Base-by-base conservation (phyloP, 805 yeast species). In the Candida dendrica region DNA sequence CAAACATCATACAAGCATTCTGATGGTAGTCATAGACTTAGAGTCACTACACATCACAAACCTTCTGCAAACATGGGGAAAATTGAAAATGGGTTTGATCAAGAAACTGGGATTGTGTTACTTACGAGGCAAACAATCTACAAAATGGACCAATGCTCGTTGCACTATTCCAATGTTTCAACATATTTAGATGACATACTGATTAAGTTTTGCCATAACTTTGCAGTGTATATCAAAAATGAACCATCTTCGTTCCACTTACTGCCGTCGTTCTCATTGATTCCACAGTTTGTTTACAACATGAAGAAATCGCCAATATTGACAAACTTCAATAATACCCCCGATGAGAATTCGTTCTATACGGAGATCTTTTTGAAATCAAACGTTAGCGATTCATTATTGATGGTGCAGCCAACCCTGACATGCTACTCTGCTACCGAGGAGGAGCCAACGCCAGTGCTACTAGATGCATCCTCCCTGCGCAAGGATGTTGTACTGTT, bases 261-360 rank as follows among this genome's bases (percentile, higher is more conserved):
- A 47, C 78, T 87, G 2, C 84, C 80, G 43, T 83, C 81, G 57
- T 88, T 88, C 62, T 77, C 86, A 37, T 69, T 88, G 59, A 80
- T 87, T 55, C 98, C 98, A 18, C 96, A 90, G 64, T 91, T 93
- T 58, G 81, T 90, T 61, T 93, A 84, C 69, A 93, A 91, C 62
- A 71, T 91, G 65, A 80, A 96, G 63, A 81, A 96, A 59, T 86
- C 96, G 3, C 97, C 90, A 66, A 87, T 93, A 63, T 70, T 91
- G 64, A 90, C 86, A 60, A 95, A 88, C 37, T 91, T 91, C 72
- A 91, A 91, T 66, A 88, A 87, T 62, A 90, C 98, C 10, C 98
- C 98, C 1, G 98, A 91, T 68, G 98, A 91, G 69, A 87, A 96
- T 36, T 95, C 95, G 30, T 91, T 86, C 64, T 87, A 89, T 65